phyloP scores from a whole-genome alignment of 2,329 filamentous ascomycete species.

The Mycosphaerelloides madeirae region DNA sequence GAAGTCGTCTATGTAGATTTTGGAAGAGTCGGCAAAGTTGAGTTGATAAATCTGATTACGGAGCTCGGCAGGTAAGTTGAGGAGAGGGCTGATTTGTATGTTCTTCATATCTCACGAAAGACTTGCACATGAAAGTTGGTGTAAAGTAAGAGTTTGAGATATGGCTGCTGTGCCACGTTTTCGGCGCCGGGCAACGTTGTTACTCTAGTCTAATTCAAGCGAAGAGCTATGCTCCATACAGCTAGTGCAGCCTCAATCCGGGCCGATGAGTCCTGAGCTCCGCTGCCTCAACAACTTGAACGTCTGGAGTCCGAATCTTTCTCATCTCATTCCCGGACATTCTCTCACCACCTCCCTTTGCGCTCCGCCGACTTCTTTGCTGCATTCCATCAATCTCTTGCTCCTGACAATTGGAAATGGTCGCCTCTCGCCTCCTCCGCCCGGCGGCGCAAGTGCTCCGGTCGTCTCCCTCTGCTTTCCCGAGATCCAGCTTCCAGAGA shows the following conservation, averaged over 20 bases:
- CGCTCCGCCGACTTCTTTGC: conserved; percentile 1
- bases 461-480: conserved; percentile 48
- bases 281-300: not conserved
- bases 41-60: not conserved
- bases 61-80: conserved; percentile 5
- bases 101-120: no score
- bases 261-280: no score
- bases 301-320: not conserved
- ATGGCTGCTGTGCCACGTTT: no score
- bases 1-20: not conserved
- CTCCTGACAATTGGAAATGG: conserved; percentile 40
- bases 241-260: no score
- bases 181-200: no score
- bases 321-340: not conserved
- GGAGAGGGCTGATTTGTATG: not conserved
- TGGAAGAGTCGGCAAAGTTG: not conserved
- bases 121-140: no score
- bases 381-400: not conserved
- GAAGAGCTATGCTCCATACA: no score
- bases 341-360: conserved; percentile 2
- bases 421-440: conserved; percentile 58
- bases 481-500: conserved; percentile 51
- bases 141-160: no score
- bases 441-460: conserved; percentile 60
- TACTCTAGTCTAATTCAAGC: no score